Percentiles rank a stretch among this genome's conserved stretches.
phyloP scores from a whole-genome alignment of 2,329 filamentous ascomycete species.

The Aspergillus pseudoglaucus region DNA sequence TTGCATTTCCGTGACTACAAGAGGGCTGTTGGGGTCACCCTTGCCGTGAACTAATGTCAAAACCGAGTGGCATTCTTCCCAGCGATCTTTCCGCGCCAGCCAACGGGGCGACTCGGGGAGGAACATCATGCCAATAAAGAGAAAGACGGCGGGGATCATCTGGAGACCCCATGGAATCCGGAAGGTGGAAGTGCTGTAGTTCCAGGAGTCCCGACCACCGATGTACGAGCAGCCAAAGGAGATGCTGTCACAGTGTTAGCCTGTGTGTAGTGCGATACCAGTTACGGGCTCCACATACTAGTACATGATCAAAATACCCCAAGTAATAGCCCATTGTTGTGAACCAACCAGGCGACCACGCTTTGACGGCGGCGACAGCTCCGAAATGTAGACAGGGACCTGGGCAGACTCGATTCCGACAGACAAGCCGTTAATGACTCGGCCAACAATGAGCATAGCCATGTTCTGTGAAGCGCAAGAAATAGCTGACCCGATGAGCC shows the following conservation, averaged over 20 bases:
- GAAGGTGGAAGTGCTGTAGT: slow-evolving; percentile 48
- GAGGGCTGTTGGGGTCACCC: slow-evolving; percentile 57
- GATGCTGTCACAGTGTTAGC: slow-evolving; percentile 35
- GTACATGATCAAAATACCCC: slow-evolving; percentile 65
- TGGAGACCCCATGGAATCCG: slow-evolving; percentile 60
- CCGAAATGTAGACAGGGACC: slow-evolving; percentile 65
- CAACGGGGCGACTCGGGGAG: slow-evolving; percentile 56
- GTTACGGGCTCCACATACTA: slow-evolving; percentile 32
- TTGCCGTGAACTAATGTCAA: slow-evolving; percentile 56
- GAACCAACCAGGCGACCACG: slow-evolving; percentile 61
- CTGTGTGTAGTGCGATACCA: not conserved
- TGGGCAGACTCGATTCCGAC: slow-evolving; percentile 67
- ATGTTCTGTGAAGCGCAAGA: slow-evolving; percentile 57
- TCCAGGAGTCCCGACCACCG: slow-evolving; percentile 29
- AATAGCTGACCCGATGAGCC: slow-evolving; percentile 49
- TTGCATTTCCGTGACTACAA: slow-evolving; percentile 61
- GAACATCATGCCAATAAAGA: slow-evolving; percentile 50
- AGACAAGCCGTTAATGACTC: slow-evolving; percentile 63
- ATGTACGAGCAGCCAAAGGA: slow-evolving; percentile 57
- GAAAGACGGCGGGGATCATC: slow-evolving; percentile 54
- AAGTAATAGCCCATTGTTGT: slow-evolving; percentile 72
- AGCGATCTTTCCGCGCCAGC: slow-evolving; percentile 57
- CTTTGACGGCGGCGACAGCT: slow-evolving; percentile 53
- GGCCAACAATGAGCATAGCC: slow-evolving; percentile 62
- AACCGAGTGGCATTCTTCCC: slow-evolving; percentile 47